These are phyloP conservation scores for Arxiozyma bovina DNA, from an alignment of 1,139 yeast genomes.

Conservation along the genomic window DNA sequence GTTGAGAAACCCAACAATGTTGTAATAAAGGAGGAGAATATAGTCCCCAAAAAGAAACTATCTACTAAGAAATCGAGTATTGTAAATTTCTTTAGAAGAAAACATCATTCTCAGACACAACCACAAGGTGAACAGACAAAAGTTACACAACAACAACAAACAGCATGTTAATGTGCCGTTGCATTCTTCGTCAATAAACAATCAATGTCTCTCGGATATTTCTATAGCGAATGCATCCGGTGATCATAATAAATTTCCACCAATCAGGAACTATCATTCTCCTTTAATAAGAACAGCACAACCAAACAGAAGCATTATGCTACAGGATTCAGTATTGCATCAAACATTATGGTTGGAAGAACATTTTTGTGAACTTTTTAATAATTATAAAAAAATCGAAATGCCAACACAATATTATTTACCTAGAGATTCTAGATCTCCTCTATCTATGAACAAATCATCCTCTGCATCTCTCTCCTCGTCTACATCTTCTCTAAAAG, in stretches of 20 bases:
- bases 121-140: not conserved
- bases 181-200: not conserved
- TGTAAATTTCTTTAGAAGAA: conserved; percentile 17
- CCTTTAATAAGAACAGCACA: not conserved
- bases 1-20: not conserved
- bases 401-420: conserved; percentile 17
- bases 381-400: conserved; percentile 15
- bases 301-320: not conserved
- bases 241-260: not conserved
- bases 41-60: conserved; percentile 1
- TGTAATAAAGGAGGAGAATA: not conserved
- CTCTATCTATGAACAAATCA: not conserved
- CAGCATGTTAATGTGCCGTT: not conserved
- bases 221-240: not conserved
- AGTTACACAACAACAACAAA: not conserved
- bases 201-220: not conserved
- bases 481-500: not conserved
- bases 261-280: not conserved
- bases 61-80: conserved; percentile 11
- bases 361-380: conserved; percentile 14
- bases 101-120: conserved; percentile 6
- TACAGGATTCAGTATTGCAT: not conserved
- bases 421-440: conserved; percentile 5
- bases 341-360: conserved; percentile 18
- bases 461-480: not conserved